Evolutionary conservation across 2,329 filamentous ascomycete genomes (phyloP).

Genomic region (Colletotrichum viniferum): DNA sequence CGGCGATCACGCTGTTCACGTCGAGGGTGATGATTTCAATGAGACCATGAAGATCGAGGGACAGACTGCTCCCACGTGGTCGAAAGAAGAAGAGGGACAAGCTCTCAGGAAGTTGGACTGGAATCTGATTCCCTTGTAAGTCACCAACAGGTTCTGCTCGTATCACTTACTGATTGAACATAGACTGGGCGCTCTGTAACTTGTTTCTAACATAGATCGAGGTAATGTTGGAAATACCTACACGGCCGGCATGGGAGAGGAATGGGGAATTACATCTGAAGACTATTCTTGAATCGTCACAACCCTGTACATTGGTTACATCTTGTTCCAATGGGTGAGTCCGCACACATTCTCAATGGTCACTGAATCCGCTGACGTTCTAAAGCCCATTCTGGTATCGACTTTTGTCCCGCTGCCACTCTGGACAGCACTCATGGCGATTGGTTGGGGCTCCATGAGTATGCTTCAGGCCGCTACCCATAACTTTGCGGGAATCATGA

Average conservation of each 20-base stretch:
- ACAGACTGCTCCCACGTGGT: background rate
- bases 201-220: slow-evolving; percentile 11
- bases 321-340: background rate
- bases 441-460: slow-evolving; percentile 11
- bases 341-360: too few relatives aligned
- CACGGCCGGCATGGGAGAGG: slow-evolving; percentile 12
- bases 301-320: slow-evolving; percentile 2
- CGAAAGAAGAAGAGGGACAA: background rate
- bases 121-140: slow-evolving; percentile 8
- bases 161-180: background rate
- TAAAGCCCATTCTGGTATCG: slow-evolving; percentile 12
- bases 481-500: slow-evolving; percentile 40
- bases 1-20: background rate
- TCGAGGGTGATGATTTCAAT: background rate
- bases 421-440: slow-evolving; percentile 19
- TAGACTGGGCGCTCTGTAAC: background rate
- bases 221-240: slow-evolving; percentile 17
- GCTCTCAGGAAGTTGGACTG: slow-evolving; percentile 6
- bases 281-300: slow-evolving; percentile 19
- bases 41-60: background rate
- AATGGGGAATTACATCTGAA: slow-evolving; percentile 9
- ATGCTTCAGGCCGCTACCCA: slow-evolving; percentile 36
- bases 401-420: slow-evolving; percentile 23
- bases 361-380: background rate
- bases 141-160: background rate